phyloP scores from a whole-genome alignment of 768 basidiomycete species.

The Mrakia frigida region DNA sequence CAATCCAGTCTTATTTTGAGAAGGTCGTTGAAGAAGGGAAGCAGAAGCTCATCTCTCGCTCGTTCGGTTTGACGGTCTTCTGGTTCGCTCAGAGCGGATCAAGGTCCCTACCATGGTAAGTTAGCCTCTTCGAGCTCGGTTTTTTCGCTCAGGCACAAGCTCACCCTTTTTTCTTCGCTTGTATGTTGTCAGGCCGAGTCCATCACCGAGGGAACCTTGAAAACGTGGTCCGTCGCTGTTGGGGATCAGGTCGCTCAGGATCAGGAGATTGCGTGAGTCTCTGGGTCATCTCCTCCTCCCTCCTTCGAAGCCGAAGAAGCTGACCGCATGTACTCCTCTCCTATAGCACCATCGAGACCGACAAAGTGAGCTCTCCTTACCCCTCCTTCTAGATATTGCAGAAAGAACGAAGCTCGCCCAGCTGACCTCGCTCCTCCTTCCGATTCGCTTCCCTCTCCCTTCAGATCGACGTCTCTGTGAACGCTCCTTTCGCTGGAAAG shows the following conservation, averaged over 20 bases:
- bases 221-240: constrained; percentile 86
- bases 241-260: constrained; percentile 86
- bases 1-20: not conserved
- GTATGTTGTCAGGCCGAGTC: constrained; percentile 59
- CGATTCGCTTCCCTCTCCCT: not conserved
- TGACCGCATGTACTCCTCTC: not conserved
- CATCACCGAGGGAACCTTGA: constrained; percentile 94
- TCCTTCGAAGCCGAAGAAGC: not conserved
- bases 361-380: constrained; percentile 63
- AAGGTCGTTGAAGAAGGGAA: not conserved
- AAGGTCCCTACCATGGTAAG: constrained; percentile 32
- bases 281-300: not conserved
- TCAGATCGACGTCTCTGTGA: constrained; percentile 95
- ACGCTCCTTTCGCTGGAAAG: constrained; percentile 79
- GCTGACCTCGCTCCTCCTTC: not conserved
- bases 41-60: not conserved
- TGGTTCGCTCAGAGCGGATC: constrained; percentile 23
- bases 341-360: constrained; percentile 78
- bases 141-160: constrained; percentile 2
- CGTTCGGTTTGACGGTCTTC: no score
- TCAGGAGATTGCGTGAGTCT: constrained; percentile 71
- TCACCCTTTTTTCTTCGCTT: not conserved
- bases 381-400: not conserved
- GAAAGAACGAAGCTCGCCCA: not conserved
- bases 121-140: no score